Base-by-base conservation (phyloP, 1,284 basidiomycete genomes). In the Austroboletus olivaceoglutinosus region DNA sequence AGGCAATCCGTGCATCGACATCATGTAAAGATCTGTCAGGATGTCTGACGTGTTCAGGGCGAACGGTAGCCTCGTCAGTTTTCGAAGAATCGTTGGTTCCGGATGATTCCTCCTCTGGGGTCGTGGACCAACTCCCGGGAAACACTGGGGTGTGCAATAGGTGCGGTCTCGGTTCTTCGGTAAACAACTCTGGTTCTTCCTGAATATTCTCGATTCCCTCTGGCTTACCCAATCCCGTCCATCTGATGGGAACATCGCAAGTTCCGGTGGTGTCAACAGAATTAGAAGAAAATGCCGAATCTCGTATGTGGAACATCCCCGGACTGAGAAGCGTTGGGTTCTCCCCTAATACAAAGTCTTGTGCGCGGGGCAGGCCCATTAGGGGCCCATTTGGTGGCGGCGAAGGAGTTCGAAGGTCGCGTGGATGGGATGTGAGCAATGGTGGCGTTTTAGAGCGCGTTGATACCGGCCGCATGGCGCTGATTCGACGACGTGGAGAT, bases 211-310 rank as follows among this genome's bases (percentile, higher is more conserved):
- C 62, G 29, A 63, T 64, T 10, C 68, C 61, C 36, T 68, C 64
- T 29, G 69, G 68, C 41, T 63, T 61, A 36, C 67, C 63, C 42
- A 65, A 58, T 10, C 78, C 80, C 22, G 74, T 76, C 81, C 81
- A 81, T 51, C 76, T 75, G 43, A 81, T 76, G 9, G 79, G 76
- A 45, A 76, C 70, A 39, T 80, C 77, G 15, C 66, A 68, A 48
- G 71, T 76, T 5, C 67, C 63, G 5, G 73, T 72, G 10, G 72
- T 77, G 19, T 63, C 68, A 30, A 58, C 47, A 25, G 65, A 70
- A 47, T 64, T 71, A 12, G 73, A 68, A 19, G 81, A 82, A 55
- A 81, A 72, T 12, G 70, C 73, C 15, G 82, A 82, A 58, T 83
- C 81, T 45, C 81, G 70, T 59, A 68, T 59, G 44, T 63, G 66